Percentiles rank a stretch among this genome's conserved stretches.
These are phyloP conservation scores for Exophiala phaeomuriformis DNA, from an alignment of 2,329 filamentous ascomycete genomes.

Conservation along the genomic window DNA sequence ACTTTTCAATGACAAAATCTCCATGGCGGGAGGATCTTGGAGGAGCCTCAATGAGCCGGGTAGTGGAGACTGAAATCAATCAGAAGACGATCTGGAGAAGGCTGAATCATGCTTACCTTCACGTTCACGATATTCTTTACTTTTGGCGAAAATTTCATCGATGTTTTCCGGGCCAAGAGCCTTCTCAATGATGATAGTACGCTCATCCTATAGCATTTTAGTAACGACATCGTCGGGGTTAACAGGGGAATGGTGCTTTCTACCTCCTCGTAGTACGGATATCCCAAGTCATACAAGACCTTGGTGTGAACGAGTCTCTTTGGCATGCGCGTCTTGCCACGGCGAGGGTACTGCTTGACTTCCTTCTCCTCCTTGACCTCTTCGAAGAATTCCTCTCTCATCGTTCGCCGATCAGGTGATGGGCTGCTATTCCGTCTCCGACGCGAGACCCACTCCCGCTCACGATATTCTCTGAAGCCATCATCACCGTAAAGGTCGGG, in stretches of 20 bases:
- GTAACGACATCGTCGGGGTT: slow-evolving; percentile 31
- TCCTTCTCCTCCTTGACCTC: slow-evolving; percentile 39
- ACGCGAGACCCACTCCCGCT: slow-evolving; percentile 49
- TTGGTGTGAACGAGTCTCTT: slow-evolving; percentile 69
- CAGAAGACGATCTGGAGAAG: not conserved
- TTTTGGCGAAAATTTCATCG: slow-evolving; percentile 76
- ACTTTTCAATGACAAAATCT: slow-evolving; percentile 23
- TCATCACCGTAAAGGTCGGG: slow-evolving; percentile 64
- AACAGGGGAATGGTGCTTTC: not conserved
- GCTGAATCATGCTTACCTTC: slow-evolving; percentile 16
- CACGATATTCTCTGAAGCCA: slow-evolving; percentile 59
- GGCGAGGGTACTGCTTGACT: slow-evolving; percentile 59
- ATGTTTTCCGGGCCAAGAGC: slow-evolving; percentile 87
- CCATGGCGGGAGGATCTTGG: slow-evolving; percentile 16
- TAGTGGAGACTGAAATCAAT: slow-evolving; percentile 22
- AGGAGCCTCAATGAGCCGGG: slow-evolving; percentile 30
- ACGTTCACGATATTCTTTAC: slow-evolving; percentile 58
- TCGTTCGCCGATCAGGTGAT: slow-evolving; percentile 22
- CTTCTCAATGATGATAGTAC: slow-evolving; percentile 68
- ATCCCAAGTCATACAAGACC: slow-evolving; percentile 75
- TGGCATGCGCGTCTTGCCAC: slow-evolving; percentile 84
- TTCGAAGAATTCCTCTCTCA: slow-evolving; percentile 23
- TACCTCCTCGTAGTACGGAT: slow-evolving; percentile 82
- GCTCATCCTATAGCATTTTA: slow-evolving; percentile 52
- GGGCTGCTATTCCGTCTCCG: slow-evolving; percentile 33